Percentiles rank a stretch among this genome's conserved stretches.
phyloP scores from a whole-genome alignment of 768 basidiomycete species.

The Xerocomus brunneocitrinus region DNA sequence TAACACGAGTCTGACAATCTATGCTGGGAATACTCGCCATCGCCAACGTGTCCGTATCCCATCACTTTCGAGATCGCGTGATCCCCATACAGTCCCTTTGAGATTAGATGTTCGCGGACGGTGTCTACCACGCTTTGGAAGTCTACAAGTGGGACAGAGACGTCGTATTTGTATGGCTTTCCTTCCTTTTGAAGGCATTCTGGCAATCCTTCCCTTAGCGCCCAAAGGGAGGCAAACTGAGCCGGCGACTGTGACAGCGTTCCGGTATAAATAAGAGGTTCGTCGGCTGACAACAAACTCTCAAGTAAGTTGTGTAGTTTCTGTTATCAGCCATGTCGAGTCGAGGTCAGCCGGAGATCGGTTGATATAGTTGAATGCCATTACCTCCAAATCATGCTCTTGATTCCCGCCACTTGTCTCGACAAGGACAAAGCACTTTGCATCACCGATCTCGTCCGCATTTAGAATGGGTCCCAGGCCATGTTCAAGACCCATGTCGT shows the following conservation, averaged over 20 bases:
- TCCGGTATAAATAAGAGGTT: slow-evolving; percentile 81
- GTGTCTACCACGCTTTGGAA: slow-evolving; percentile 87
- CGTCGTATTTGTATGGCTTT: slow-evolving; percentile 95
- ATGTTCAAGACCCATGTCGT: slow-evolving; percentile 79
- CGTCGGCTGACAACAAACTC: slow-evolving; percentile 64
- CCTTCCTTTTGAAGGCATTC: slow-evolving; percentile 93
- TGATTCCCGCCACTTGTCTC: slow-evolving; percentile 92
- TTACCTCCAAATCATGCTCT: slow-evolving; percentile 91
- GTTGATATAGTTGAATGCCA: slow-evolving; percentile 11
- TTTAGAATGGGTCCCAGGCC: slow-evolving; percentile 75
- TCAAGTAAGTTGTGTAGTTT: slow-evolving; percentile 83
- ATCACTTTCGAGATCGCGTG: slow-evolving; percentile 78
- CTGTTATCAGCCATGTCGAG: slow-evolving; percentile 38
- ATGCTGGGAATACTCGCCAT: slow-evolving; percentile 54
- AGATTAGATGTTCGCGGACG: slow-evolving; percentile 65
- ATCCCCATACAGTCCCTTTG: slow-evolving; percentile 65
- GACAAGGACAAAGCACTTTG: slow-evolving; percentile 85
- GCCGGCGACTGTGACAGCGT: slow-evolving; percentile 87
- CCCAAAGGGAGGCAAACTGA: slow-evolving; percentile 89
- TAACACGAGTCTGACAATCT: slow-evolving; percentile 1
- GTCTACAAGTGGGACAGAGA: slow-evolving; percentile 79
- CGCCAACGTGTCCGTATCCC: slow-evolving; percentile 96
- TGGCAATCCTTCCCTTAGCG: slow-evolving; percentile 84
- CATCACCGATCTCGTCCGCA: slow-evolving; percentile 68
- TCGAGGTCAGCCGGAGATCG: slow-evolving; percentile 8